Evolutionary conservation across 1,284 basidiomycete genomes (phyloP).

Genomic region (Ganoderma boninense): DNA sequence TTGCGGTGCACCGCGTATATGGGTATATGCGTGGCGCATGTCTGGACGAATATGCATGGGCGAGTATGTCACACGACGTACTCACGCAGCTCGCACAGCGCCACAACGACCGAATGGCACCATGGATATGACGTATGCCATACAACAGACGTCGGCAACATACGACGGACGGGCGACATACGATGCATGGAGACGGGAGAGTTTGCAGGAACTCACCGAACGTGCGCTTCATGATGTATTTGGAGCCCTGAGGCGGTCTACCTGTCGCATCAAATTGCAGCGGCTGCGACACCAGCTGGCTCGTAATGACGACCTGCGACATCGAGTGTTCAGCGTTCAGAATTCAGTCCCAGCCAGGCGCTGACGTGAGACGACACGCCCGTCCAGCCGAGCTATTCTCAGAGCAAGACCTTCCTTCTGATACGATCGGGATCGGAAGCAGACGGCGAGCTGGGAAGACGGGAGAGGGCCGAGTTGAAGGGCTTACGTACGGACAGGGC

Average conservation of each 20-base stretch:
- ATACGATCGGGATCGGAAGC: slow-evolving; percentile 27
- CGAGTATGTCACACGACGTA: neutral
- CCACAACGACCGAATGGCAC: slow-evolving; percentile 13
- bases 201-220: slow-evolving; percentile 53
- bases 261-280: slow-evolving; percentile 65
- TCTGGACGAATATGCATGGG: neutral
- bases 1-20: neutral
- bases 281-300: slow-evolving; percentile 74
- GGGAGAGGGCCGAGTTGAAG: slow-evolving; percentile 9
- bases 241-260: slow-evolving; percentile 68
- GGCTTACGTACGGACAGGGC: slow-evolving; percentile 58
- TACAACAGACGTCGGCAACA: neutral
- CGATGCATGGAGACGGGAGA: neutral
- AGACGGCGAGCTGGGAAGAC: slow-evolving; percentile 5
- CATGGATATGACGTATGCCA: neutral
- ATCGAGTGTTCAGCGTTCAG: neutral
- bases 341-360: neutral
- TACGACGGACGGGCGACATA: neutral
- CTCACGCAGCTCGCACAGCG: neutral
- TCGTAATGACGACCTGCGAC: slow-evolving; percentile 66
- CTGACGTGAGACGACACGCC: slow-evolving; percentile 9
- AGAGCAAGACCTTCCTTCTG: slow-evolving; percentile 19
- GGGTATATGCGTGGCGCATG: slow-evolving; percentile 4
- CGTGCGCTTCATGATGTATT: slow-evolving; percentile 68
- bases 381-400: slow-evolving; percentile 18